A percentile compares a stretch with the other conserved stretches of the same genome.
These are phyloP conservation scores for Salix caprea DNA, from an alignment of 345 rosid species.

Conservation along the genomic window DNA sequence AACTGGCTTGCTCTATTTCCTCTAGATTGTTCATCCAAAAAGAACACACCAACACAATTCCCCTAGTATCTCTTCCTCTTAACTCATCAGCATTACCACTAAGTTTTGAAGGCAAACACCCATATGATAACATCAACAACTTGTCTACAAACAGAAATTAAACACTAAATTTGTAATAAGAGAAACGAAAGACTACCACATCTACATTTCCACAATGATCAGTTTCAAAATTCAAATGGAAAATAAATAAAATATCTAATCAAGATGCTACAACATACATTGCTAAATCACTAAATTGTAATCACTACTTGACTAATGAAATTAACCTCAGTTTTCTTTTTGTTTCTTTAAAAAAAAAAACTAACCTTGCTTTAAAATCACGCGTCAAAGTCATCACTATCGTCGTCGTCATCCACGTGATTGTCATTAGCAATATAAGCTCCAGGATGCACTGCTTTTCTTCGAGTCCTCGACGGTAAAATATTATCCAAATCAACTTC, in stretches of 20 bases:
- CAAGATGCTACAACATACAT: neutral
- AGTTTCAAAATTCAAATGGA: neutral
- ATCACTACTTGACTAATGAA: neutral
- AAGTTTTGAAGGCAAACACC: neutral
- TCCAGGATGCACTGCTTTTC: conserved; percentile 41
- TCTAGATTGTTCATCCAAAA: neutral
- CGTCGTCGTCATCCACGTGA: conserved; percentile 5
- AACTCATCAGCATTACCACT: neutral
- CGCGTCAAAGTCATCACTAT: conserved; percentile 28
- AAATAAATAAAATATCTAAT: neutral
- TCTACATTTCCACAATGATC: neutral
- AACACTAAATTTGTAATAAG: neutral
- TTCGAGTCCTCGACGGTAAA: conserved; percentile 79
- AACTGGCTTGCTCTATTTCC: neutral
- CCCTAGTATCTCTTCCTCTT: neutral
- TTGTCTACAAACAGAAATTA: neutral
- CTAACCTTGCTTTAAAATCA: conserved; percentile 26
- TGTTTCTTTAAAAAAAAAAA: neutral
- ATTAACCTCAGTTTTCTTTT: conserved; percentile 11
- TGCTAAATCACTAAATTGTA: neutral
- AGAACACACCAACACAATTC: neutral
- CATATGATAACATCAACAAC: neutral
- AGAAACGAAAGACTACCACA: neutral
- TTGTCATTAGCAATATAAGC: conserved; percentile 37
- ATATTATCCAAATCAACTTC: conserved; percentile 96